Percentiles rank a stretch among this genome's conserved stretches.
phyloP scores from a whole-genome alignment of 2,329 filamentous ascomycete species.

The Thelonectria blattea region DNA sequence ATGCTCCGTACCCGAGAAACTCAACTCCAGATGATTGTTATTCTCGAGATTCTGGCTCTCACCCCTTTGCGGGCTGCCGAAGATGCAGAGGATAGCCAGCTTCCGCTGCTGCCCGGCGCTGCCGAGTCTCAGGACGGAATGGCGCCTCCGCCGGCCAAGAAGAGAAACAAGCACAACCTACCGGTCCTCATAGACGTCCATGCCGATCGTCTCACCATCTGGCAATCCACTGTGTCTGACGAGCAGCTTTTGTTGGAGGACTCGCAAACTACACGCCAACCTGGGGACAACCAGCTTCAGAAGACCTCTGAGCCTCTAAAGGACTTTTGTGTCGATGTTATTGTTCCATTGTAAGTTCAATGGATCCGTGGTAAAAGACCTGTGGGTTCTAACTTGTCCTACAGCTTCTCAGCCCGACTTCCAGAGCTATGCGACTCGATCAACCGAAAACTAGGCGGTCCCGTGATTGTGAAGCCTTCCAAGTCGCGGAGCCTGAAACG shows the following conservation, averaged over 20 bases:
- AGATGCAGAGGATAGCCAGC: constrained; percentile 51
- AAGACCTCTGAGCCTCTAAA: constrained; percentile 66
- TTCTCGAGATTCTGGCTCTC: constrained; percentile 77
- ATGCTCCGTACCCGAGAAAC: constrained; percentile 77
- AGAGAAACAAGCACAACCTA: constrained; percentile 68
- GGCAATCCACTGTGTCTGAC: constrained; percentile 76
- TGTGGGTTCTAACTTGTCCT: constrained; percentile 42
- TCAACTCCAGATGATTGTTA: constrained; percentile 79
- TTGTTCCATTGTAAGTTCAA: constrained; percentile 74
- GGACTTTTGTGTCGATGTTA: constrained; percentile 81
- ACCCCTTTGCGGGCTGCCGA: constrained; percentile 58
- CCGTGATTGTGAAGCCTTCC: constrained; percentile 61
- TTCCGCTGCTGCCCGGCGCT: constrained; percentile 53
- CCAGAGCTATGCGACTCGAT: constrained; percentile 73
- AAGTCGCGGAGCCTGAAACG: constrained; percentile 57
- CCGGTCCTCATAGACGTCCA: constrained; percentile 72
- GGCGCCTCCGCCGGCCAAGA: constrained; percentile 50
- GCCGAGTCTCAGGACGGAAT: constrained; percentile 40
- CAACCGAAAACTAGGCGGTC: constrained; percentile 78
- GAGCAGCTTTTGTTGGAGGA: constrained; percentile 58
- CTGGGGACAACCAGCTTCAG: constrained; percentile 45
- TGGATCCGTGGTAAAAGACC: background rate
- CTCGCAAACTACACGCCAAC: constrained; percentile 47
- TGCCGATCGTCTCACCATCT: constrained; percentile 80
- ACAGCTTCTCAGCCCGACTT: constrained; percentile 75